A percentile compares a stretch with the other conserved stretches of the same genome.
phyloP scores from a whole-genome alignment of 257 asterid genomes.

The Solanum dulcamara region DNA sequence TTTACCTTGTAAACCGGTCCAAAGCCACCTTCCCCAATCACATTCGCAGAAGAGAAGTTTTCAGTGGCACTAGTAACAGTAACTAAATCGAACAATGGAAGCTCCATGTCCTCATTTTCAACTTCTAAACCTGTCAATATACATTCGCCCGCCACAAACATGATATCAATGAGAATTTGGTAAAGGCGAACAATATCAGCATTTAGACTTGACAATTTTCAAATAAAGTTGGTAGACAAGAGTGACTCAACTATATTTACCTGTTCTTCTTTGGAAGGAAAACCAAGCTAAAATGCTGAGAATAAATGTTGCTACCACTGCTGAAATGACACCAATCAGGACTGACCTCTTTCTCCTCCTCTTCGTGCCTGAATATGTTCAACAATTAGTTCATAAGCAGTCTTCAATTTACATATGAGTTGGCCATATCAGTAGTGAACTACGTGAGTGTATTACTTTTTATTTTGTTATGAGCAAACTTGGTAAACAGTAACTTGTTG shows the following conservation, averaged over 20 bases:
- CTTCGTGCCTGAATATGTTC: neutral
- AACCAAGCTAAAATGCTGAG: neutral
- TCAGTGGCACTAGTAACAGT: neutral
- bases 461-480: neutral
- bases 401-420: neutral
- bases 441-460: neutral
- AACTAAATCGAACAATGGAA: neutral
- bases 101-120: neutral
- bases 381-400: neutral
- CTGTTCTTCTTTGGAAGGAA: neutral
- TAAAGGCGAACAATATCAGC: neutral
- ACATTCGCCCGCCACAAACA: neutral
- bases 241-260: neutral
- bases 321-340: neutral
- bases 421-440: neutral
- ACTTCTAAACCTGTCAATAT: neutral
- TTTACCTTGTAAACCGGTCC: neutral
- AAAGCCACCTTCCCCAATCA: slow-evolving; percentile 4
- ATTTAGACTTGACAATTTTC: neutral
- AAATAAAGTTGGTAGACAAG: neutral
- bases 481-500: neutral
- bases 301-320: neutral
- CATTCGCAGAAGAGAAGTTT: neutral
- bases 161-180: neutral
- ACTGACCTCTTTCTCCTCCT: neutral